Evolutionary conservation across 2,329 filamentous ascomycete genomes (phyloP).

Genomic region (Pestalotiopsis sp.): DNA sequence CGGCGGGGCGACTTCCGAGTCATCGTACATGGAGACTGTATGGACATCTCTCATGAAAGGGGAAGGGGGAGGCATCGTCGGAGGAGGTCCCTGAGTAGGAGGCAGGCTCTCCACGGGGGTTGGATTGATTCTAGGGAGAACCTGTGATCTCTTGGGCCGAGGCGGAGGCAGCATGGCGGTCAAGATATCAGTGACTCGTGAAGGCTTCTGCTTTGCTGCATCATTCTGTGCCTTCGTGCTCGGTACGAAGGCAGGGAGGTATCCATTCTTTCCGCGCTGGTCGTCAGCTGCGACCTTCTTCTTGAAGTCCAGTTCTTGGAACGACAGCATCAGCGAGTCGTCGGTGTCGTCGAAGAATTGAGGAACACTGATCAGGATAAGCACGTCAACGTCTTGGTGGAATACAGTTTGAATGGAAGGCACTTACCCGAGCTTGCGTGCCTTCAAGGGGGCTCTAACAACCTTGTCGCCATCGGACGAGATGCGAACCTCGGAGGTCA

Average conservation of each 20-base stretch:
- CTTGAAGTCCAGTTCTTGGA: too few relatives aligned
- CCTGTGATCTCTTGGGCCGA: not conserved
- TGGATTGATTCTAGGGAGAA: not conserved
- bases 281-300: too few relatives aligned
- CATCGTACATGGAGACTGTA: not conserved
- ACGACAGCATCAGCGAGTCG: too few relatives aligned
- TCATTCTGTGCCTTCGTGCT: too few relatives aligned
- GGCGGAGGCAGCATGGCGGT: too few relatives aligned
- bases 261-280: too few relatives aligned
- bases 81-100: not conserved
- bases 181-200: too few relatives aligned
- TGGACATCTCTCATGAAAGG: not conserved
- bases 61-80: not conserved
- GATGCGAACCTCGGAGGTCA: constrained; percentile 40
- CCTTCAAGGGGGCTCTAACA: constrained; percentile 30
- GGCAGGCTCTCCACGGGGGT: not conserved
- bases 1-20: not conserved
- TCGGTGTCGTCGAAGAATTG: too few relatives aligned
- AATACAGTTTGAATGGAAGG: not conserved
- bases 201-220: too few relatives aligned
- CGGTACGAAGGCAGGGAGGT: too few relatives aligned
- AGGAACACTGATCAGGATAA: too few relatives aligned
- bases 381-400: too few relatives aligned
- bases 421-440: constrained; percentile 30
- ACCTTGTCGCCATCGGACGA: constrained; percentile 30